phyloP scores from a whole-genome alignment of 139 green algal species.

The Spirogloea muscicola region DNA sequence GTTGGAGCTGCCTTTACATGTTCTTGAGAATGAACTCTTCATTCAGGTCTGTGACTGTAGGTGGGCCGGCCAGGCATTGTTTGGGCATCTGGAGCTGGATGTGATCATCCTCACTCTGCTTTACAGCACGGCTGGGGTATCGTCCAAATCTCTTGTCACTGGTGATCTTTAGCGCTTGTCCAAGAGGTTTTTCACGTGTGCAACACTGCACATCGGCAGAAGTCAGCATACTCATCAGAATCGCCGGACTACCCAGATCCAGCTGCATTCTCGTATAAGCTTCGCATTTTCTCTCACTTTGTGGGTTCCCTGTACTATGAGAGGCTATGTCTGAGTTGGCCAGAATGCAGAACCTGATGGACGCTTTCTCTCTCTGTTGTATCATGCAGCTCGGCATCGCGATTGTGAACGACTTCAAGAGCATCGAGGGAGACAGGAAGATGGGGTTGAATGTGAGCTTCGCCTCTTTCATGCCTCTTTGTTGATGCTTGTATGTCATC shows the following conservation, averaged over 20 bases:
- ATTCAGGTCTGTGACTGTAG: constrained; percentile 16
- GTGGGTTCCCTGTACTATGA: no score
- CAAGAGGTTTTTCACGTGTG: neutral
- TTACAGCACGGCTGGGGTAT: constrained; percentile 87
- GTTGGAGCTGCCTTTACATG: no score
- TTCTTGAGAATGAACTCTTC: no score
- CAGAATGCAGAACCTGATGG: no score
- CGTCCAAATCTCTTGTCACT: neutral
- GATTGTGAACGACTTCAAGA: constrained; percentile 99
- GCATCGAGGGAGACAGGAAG: constrained; percentile 80
- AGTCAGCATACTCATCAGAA: no score
- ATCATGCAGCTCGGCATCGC: constrained; percentile 82
- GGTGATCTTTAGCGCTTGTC: neutral
- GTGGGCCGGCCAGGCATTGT: constrained; percentile 76
- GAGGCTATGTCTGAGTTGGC: no score
- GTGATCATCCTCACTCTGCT: constrained; percentile 93
- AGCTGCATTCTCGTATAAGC: no score
- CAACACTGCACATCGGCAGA: no score
- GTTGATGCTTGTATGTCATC: no score
- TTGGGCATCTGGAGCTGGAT: constrained; percentile 83
- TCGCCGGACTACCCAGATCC: no score
- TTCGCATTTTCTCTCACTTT: no score
- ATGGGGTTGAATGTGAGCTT: constrained; percentile 51
- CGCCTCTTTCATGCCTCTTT: no score
- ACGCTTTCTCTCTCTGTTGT: neutral